Base-by-base conservation (phyloP, 2,329 filamentous ascomycete genomes). In the Nannizzia gypsea region DNA sequence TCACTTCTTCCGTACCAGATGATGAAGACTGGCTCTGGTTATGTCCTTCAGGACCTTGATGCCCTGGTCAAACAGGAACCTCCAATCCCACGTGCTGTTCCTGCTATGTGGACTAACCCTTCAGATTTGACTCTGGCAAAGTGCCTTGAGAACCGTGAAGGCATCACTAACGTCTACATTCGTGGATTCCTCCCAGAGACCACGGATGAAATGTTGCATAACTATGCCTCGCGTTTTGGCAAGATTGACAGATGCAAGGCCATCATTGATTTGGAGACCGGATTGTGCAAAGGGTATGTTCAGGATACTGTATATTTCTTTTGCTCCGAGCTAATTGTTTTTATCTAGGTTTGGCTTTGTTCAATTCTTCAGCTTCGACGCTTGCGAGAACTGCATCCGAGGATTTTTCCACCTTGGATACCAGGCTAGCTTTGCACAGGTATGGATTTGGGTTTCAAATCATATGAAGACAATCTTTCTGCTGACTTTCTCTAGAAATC, bases 121-220 rank as follows among this genome's bases (percentile, higher is more conserved):
- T 86, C 86, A 24, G 91, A 92, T 60, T 89, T 96, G 80, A 91
- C 88, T 46, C 83, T 97, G 28, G 92, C 96, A 64, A 91, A 96
- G 73, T 95, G 91, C 70, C 80, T 99, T 56, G 89, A 96, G 75
- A 97, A 97, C 69, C 88, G 90, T 61, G 93, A 88, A 55, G 91
- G 91, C 50, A 96, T 97, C 70, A 93, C 90, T 64, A 99, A 99
- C 69, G 92, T 99, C 65, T 99, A 99, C 78, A 96, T 99, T 64
- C 89, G 93, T 63, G 95, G 95, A 17, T 86, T 99, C 63, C 88
- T 95, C 64, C 92, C 93, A 0, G 92, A 95, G 67, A 99, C 92
- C 0, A 93, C 95, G 56, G 93, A 99, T 69, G 88, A 95, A 56
- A 86, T 95, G 70, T 79, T 99, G 17, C 82, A 88, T 67, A 80